Evolutionary conservation across 208 protist species (phyloP), one percentile per base, ranked within the genome.

Genomic region (Leishmania martiniquensis): DNA sequence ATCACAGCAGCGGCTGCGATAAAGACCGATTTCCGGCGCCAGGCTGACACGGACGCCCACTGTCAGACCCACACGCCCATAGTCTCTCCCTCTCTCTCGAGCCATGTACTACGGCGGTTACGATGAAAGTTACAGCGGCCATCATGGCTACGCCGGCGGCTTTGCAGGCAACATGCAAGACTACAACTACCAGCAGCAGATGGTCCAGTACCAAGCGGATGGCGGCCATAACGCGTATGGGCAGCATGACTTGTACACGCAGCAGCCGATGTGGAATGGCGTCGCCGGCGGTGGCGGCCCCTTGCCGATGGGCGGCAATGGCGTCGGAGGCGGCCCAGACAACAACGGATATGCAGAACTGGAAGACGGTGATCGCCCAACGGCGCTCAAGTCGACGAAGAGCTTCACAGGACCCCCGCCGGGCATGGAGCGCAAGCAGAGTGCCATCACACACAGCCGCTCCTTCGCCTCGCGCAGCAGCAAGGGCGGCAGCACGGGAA

Each of bases 351-450:
- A 65, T 52, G 44, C 44, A 9, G 47, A 83, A 2, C 20, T 17
- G 29, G 51, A 49, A 47, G 57, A 59, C 9, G 65, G 70, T 22
- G 65, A 44, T 39, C 37, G 15, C 34, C 47, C 34, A 34, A 71
- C 65, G 9, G 39, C n/a, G 57, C 75, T 87, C 39, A 75, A 78
- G 57, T 76, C 76, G 20, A 72, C 83, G 65, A 87, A 83, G 82
- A 89, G 85, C 65, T 87, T 89, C 45, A 83, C 72, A 20, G 85
- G 85, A 1, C 85, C 85, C 2, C 69, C 77, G 59, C 76, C 82
- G 20, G 78, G 80, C 17, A 49, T 76, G 49, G 78, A 86, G 0
- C 76, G 79, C 37, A 76, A 80, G 52, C 78, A 79, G 60, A 89
- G 82, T 69, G 54, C 62, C 37, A 51, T 77, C 37, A n/a, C 72